Percentiles rank a stretch among this genome's conserved stretches.
Conservation (phyloP, 352 stramenopile genomes). For the Phytophthora pistaciae region DNA sequence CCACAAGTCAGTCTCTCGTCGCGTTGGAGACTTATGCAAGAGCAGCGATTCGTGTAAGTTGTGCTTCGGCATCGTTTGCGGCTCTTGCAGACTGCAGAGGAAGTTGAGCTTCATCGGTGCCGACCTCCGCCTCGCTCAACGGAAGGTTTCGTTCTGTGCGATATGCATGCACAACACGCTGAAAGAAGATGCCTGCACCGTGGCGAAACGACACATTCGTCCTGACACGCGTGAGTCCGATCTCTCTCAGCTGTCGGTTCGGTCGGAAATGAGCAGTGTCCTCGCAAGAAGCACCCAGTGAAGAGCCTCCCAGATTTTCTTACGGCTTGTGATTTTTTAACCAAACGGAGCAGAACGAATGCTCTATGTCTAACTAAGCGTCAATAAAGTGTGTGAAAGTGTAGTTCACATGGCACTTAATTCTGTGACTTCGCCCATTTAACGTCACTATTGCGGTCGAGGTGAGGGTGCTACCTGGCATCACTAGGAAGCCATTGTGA, state of each 20-base stretch:
- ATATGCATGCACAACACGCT: neutral
- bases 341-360: neutral
- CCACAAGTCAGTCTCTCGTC: neutral
- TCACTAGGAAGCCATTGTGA: neutral
- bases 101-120: neutral
- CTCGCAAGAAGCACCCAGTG: neutral
- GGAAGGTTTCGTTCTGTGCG: neutral
- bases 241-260: neutral
- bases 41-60: constrained; percentile 3
- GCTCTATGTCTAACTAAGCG: neutral
- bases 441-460: neutral
- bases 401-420: too few species aligned
- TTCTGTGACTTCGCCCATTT: too few species aligned
- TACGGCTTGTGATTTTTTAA: neutral
- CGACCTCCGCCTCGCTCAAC: neutral
- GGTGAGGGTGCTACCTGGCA: neutral
- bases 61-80: constrained; percentile 19
- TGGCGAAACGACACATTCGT: neutral
- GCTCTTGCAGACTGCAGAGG: neutral
- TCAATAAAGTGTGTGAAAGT: too few species aligned
- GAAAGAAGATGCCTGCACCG: neutral
- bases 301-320: neutral
- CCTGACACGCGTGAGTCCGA: too few species aligned
- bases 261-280: neutral
- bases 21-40: constrained; percentile 11